Conservation (phyloP, 2,329 filamentous ascomycete species). For the Fusarium sp. region DNA sequence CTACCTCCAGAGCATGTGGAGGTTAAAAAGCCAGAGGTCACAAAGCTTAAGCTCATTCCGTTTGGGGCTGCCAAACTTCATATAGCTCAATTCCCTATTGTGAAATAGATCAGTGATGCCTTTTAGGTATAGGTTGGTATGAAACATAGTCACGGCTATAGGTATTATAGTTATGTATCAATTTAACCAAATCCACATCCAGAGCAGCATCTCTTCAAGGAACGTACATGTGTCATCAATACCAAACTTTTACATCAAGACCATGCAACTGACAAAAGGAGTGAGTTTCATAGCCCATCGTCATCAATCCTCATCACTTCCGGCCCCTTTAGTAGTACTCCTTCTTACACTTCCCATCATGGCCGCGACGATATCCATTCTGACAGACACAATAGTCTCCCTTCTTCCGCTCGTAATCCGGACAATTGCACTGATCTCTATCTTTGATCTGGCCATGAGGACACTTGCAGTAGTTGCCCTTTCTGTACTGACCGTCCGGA, state of each 20-base stretch:
- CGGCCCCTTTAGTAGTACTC: background rate
- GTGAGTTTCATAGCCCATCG: background rate
- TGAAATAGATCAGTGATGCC: too few relatives aligned
- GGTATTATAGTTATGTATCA: background rate
- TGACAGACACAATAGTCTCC: background rate
- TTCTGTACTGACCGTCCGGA: background rate
- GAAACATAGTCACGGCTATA: too few relatives aligned
- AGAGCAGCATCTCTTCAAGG: background rate
- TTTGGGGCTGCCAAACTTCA: too few relatives aligned
- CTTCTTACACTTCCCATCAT: slow-evolving; percentile 1
- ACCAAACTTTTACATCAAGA: background rate
- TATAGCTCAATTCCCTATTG: too few relatives aligned
- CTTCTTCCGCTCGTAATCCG: background rate
- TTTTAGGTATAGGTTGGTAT: too few relatives aligned
- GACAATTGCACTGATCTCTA: background rate
- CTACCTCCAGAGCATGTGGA: too few relatives aligned
- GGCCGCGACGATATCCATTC: background rate
- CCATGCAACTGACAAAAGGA: background rate
- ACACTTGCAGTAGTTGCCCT: background rate
- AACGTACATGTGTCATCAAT: background rate
- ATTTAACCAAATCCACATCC: background rate
- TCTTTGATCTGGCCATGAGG: background rate
- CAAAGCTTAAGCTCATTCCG: too few relatives aligned
- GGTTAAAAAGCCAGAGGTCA: too few relatives aligned
- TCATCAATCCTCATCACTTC: background rate